Conservation (phyloP, 352 stramenopile species). For the Globisporangium splendens region DNA sequence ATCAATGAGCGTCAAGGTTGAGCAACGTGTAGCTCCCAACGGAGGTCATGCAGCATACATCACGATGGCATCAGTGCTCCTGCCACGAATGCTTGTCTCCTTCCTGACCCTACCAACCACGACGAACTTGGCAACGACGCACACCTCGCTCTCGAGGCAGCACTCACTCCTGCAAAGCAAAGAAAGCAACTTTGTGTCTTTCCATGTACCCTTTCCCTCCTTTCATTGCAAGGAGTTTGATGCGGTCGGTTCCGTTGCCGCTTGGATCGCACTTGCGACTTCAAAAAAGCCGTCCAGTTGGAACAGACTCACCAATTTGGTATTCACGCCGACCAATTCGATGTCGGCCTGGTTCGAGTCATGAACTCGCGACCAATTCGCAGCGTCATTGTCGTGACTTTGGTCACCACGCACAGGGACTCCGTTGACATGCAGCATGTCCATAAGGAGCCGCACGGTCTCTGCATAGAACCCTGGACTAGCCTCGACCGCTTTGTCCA, state of each 20-base stretch:
- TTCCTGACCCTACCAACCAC: too few species aligned
- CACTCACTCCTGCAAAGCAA: neutral
- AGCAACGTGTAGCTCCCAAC: too few species aligned
- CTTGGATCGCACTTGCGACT: slow-evolving; percentile 3
- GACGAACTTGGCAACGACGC: too few species aligned
- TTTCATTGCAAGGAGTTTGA: too few species aligned
- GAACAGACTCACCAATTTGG: slow-evolving; percentile 9
- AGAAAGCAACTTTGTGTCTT: neutral
- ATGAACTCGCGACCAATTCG: neutral
- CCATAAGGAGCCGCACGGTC: slow-evolving; percentile 22
- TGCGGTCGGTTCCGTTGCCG: too few species aligned
- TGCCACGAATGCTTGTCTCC: too few species aligned
- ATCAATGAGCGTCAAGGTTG: too few species aligned
- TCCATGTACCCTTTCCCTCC: too few species aligned
- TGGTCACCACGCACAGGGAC: slow-evolving; percentile 2
- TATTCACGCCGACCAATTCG: slow-evolving; percentile 13
- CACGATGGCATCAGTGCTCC: neutral
- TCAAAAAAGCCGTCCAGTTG: slow-evolving; percentile 22
- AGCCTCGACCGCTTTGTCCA: slow-evolving; percentile 22
- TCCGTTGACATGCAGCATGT: slow-evolving; percentile 19
- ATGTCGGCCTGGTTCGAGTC: neutral
- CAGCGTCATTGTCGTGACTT: neutral
- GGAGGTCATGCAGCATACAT: too few species aligned
- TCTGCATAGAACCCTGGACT: slow-evolving; percentile 25
- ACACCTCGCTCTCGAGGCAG: neutral